Evolutionary conservation across 2,329 filamentous ascomycete genomes (phyloP).

Genomic region (Ophidiomyces ophidiicola): DNA sequence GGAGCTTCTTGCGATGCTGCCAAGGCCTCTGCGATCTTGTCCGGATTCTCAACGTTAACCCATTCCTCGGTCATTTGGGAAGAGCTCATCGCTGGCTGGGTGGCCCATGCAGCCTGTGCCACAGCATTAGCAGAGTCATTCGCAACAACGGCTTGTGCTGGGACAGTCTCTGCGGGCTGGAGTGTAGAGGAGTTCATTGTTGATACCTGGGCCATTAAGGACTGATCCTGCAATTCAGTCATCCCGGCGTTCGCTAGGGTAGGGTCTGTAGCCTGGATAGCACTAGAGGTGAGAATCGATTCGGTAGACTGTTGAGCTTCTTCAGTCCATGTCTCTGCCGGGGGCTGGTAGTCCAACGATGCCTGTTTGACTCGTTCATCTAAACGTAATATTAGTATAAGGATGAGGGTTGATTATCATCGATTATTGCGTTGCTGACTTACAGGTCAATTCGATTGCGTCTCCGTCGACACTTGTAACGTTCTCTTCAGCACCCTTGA

Average conservation of each 20-base stretch:
- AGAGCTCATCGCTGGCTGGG: constrained; percentile 37
- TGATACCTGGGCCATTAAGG: constrained; percentile 45
- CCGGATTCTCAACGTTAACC: constrained; percentile 61
- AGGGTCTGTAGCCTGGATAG: constrained; percentile 40
- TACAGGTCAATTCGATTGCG: constrained; percentile 45
- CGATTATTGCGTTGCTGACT: constrained; percentile 21
- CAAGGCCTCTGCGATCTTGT: constrained; percentile 22
- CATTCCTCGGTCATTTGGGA: constrained; percentile 51
- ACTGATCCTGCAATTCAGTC: constrained; percentile 44
- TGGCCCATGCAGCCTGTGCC: constrained; percentile 46
- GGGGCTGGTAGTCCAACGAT: constrained; percentile 30
- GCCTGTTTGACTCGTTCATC: constrained; percentile 43
- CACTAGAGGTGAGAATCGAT: constrained; percentile 26
- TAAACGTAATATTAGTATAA: constrained; percentile 20
- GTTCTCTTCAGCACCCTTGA: constrained; percentile 47
- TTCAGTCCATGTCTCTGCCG: constrained; percentile 36
- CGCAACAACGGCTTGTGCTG: constrained; percentile 30
- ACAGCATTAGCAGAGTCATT: constrained; percentile 34
- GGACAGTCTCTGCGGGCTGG: constrained; percentile 18
- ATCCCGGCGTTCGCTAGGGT: constrained; percentile 48
- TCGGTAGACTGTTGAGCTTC: constrained; percentile 31
- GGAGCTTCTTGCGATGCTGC: constrained; percentile 7
- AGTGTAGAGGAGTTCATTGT: constrained; percentile 36
- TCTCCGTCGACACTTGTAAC: constrained; percentile 46
- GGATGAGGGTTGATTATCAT: neutral